Evolutionary conservation across 2,329 filamentous ascomycete species (phyloP).

Genomic region (Metarhizium album): DNA sequence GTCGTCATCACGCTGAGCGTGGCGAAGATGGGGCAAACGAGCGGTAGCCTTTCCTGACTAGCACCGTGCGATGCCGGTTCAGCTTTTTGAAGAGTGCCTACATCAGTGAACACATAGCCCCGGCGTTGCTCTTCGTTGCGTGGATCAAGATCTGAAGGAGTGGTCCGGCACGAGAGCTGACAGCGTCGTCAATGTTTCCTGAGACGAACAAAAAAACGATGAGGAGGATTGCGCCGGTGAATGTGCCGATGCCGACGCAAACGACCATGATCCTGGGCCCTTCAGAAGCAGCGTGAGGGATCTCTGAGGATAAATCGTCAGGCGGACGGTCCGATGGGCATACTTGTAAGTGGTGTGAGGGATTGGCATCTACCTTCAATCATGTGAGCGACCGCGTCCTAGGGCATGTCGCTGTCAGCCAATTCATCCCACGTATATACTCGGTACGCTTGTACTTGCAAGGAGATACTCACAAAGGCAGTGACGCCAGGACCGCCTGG

Average conservation of each 20-base stretch:
- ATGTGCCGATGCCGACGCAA: slow-evolving; percentile 51
- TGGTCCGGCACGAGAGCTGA: slow-evolving; percentile 43
- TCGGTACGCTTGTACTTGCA: not conserved
- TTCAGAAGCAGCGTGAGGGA: slow-evolving; percentile 19
- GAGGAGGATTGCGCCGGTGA: slow-evolving; percentile 53
- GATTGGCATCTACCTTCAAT: slow-evolving; percentile 15
- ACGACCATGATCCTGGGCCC: slow-evolving; percentile 32
- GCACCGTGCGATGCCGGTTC: not conserved
- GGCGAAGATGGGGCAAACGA: slow-evolving; percentile 54
- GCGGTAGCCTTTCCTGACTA: slow-evolving; percentile 29
- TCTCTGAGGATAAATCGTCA: slow-evolving; percentile 11
- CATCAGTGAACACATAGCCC: slow-evolving; percentile 54
- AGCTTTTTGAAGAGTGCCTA: slow-evolving; percentile 18
- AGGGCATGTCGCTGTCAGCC: not conserved
- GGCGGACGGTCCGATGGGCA: not conserved
- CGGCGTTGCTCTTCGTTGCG: slow-evolving; percentile 49
- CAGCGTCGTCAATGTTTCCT: slow-evolving; percentile 44
- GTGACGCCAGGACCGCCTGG: slow-evolving; percentile 23
- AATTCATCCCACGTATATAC: not conserved
- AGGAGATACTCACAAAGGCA: slow-evolving; percentile 14
- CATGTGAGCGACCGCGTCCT: slow-evolving; percentile 25
- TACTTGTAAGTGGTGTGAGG: not conserved
- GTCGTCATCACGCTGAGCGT: slow-evolving; percentile 56
- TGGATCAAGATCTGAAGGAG: slow-evolving; percentile 52
- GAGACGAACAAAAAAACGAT: slow-evolving; percentile 54